Evolutionary conservation across 257 asterid species (phyloP), one percentile per base, ranked within the genome.

Genomic region (Capsicum chinense): DNA sequence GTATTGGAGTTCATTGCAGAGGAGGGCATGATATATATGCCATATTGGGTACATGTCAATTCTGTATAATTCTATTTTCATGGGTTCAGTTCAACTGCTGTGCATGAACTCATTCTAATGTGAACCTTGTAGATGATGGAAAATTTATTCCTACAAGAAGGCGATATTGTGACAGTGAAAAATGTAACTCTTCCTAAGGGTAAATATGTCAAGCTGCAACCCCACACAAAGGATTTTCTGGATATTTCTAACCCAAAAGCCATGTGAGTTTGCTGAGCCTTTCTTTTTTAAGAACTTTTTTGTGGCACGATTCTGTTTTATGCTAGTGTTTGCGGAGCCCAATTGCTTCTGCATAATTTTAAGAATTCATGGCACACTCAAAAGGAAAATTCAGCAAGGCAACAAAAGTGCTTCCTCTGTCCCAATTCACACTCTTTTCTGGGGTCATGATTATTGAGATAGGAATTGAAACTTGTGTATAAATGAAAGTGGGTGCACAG

Each of bases 11-110:
- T 97, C 88, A 92, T 93, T 93, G 99, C 99, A 63, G 99, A 97
- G 88, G 98, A 97, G 89, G 99, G 99, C 93, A 89, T 93, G 98
- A 93, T 97, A 81, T 95, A 97, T 83, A 95, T 97, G 98, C 99
- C 99, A 81, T 97, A 97, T 85, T 97, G 99, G 99, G 99, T 97
- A 88, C 56, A 94, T 69, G 82, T 70, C 42, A 78, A 73, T 48
- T 79, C 21, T 82, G 70, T 59, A 69, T 70, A 56, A 81, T 26
- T 66, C 56, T 56, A 73, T 37, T 48, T 5, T 60, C 56, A 64
- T 60, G 76, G 76, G 19, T 47, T 84, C 54, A 76, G 76, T 86
- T 82, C 39, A 16, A 74, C 67, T 76, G 21, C 33, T 80, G 35
- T 58, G 56, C 82, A n/a, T 85, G 57, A n/a, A 80, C 86, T 79